Conservation (phyloP, 2,329 filamentous ascomycete genomes). For the Acrocalymma vagum region DNA sequence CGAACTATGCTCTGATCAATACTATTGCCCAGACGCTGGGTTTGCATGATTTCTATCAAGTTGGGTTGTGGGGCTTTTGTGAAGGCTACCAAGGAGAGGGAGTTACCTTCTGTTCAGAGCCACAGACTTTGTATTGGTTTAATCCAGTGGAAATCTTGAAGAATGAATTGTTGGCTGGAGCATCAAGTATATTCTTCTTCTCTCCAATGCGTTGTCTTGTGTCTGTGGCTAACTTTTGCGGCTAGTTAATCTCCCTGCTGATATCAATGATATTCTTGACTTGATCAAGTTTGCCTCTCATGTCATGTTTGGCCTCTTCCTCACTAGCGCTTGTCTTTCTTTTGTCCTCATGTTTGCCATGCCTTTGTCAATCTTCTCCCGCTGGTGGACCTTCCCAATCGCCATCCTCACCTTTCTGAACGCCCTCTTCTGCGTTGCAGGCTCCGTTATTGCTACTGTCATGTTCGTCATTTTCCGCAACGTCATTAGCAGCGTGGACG, state of each 20-base stretch:
- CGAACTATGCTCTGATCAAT: constrained; percentile 80
- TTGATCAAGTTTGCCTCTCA: constrained; percentile 79
- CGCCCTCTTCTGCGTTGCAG: constrained; percentile 73
- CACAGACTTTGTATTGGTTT: constrained; percentile 83
- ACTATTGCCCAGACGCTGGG: constrained; percentile 86
- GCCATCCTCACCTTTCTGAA: constrained; percentile 73
- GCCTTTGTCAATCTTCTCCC: constrained; percentile 61
- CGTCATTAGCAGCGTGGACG: constrained; percentile 73
- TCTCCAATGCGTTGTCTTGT: background rate
- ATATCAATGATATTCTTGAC: constrained; percentile 76
- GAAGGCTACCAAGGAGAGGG: constrained; percentile 81
- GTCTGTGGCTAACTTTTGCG: constrained; percentile 12
- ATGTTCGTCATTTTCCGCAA: constrained; percentile 85
- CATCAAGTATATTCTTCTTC: constrained; percentile 64
- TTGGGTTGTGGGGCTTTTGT: constrained; percentile 92
- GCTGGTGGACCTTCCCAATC: constrained; percentile 71
- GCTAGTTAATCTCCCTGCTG: constrained; percentile 75
- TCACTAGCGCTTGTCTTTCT: constrained; percentile 74
- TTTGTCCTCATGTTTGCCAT: constrained; percentile 75
- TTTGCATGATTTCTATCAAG: constrained; percentile 92
- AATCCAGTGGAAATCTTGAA: constrained; percentile 85
- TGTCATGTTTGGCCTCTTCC: constrained; percentile 90
- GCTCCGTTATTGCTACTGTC: constrained; percentile 78
- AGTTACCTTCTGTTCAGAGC: constrained; percentile 77
- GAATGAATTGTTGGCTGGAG: constrained; percentile 80